Conservation (phyloP, 179 eudicot genomes). For the Actinidia arguta region DNA sequence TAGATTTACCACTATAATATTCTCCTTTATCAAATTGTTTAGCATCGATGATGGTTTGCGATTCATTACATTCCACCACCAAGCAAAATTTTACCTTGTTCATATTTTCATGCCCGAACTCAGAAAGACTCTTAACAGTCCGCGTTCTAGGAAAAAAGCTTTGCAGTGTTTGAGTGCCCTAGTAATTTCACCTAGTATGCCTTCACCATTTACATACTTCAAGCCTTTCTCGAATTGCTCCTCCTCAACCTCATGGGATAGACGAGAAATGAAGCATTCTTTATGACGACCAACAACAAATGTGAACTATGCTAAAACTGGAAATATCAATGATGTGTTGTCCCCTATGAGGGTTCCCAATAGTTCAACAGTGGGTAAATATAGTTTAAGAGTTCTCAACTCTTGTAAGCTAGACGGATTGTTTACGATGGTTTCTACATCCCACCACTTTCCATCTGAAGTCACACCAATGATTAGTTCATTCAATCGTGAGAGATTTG, state of each 20-base stretch:
- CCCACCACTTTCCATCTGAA: background rate
- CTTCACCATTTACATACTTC: conserved; percentile 20
- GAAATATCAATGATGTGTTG: too few species aligned
- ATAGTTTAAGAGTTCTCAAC: background rate
- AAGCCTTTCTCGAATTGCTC: conserved; percentile 5
- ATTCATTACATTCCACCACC: conserved; percentile 30
- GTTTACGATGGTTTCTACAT: background rate
- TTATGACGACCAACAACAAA: conserved; percentile 15
- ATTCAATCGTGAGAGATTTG: background rate
- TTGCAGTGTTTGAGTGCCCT: conserved; percentile 10
- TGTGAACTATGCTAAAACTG: background rate
- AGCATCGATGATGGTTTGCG: conserved; percentile 19
- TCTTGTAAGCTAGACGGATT: background rate
- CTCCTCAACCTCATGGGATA: conserved; percentile 17
- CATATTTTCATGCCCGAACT: conserved; percentile 11
- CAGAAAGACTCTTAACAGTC: conserved; percentile 18
- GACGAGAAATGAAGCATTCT: conserved; percentile 19
- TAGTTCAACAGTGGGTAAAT: background rate
- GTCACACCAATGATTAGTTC: background rate
- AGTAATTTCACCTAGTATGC: background rate
- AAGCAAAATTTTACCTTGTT: conserved; percentile 20
- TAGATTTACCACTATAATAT: background rate
- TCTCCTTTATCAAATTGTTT: background rate
- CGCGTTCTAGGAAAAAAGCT: conserved; percentile 23
- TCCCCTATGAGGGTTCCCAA: background rate